These are phyloP conservation scores for Talaromyces sp. DNA, from an alignment of 2,329 filamentous ascomycete genomes.

Conservation along the genomic window DNA sequence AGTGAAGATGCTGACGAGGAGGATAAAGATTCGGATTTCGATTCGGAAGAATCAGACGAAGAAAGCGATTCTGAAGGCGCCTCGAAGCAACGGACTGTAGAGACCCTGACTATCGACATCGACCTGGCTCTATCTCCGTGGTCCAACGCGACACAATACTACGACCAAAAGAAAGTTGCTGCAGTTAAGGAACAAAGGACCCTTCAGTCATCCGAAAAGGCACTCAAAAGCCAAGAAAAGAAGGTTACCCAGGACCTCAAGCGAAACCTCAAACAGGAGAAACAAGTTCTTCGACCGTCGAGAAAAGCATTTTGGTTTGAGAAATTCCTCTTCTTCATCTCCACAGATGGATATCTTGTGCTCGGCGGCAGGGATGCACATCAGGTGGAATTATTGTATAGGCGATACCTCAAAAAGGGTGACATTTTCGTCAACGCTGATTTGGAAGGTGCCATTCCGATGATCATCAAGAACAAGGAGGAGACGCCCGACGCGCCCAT, in stretches of 20 bases:
- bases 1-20: constrained; percentile 57
- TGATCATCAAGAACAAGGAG: constrained; percentile 85
- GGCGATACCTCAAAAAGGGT: constrained; percentile 76
- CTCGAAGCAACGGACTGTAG: constrained; percentile 25
- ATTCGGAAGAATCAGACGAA: constrained; percentile 48
- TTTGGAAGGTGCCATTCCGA: constrained; percentile 73
- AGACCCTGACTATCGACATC: constrained; percentile 70
- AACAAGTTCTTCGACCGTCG: constrained; percentile 76
- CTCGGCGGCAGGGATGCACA: constrained; percentile 77
- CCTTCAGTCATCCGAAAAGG: constrained; percentile 70
- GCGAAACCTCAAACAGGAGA: constrained; percentile 86
- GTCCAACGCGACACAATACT: constrained; percentile 88
- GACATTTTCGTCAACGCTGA: constrained; percentile 93
- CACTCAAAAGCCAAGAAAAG: constrained; percentile 82
- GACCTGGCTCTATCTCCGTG: constrained; percentile 77
- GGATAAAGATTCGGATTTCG: constrained; percentile 59
- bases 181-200: constrained; percentile 87
- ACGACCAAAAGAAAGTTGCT: constrained; percentile 79
- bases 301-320: constrained; percentile 91
- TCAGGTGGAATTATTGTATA: constrained; percentile 91
- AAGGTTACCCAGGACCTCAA: constrained; percentile 84
- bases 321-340: constrained; percentile 94
- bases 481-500: constrained; percentile 77
- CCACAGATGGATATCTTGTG: constrained; percentile 89
- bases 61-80: constrained; percentile 46